Base-by-base conservation (phyloP, 768 basidiomycete genomes). In the Lactarius deliciosus region DNA sequence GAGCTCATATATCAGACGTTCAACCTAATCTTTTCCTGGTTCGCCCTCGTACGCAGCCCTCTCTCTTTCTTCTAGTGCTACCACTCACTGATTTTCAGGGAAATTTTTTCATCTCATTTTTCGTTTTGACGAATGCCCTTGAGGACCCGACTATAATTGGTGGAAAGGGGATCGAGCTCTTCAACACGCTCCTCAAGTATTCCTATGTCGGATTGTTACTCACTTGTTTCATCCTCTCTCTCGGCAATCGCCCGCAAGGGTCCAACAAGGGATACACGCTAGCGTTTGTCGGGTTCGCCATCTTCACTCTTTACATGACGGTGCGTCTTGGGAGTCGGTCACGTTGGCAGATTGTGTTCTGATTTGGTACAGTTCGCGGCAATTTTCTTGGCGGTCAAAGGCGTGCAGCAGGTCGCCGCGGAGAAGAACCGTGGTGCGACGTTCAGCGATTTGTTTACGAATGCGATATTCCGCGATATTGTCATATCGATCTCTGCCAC, bases 301-400 rank as follows among this genome's bases (percentile, higher is more conserved):
- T 96, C 28, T 87, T 99, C 69, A 98, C 96, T 38, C 76, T 94
- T n/a, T 98, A 98, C 74, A 98, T 99, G 96, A 93, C 94, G 61
- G 90, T 93, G 59, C 28, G 85, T 75, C 38, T 20, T 38, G 8
- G 47, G 15, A 61, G 57, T 53, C 64, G 38, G 40, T 28, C 10
- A 18, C 41, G 36, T 41, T 22, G 60, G 55, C 30, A 32, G 18
- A 28, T 67, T 30, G 60, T 11, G 57, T 22, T 22, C 40, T 55
- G 25, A 57, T 72, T 28, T 70, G 59, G 16, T 61, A 10, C 63
- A 94, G 91, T 79, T 86, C 45, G 79, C 92, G 0, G 89, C 92
- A 55, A 85, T 96, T 73, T 85, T 92, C 69, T 81, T 98, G 20
- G 91, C 96, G 5, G 84, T 91, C 77, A 89, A 93, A 74, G 91